phyloP scores from a whole-genome alignment of 2,329 filamentous ascomycete genomes.

The Cephalotrichum gorgonifer region DNA sequence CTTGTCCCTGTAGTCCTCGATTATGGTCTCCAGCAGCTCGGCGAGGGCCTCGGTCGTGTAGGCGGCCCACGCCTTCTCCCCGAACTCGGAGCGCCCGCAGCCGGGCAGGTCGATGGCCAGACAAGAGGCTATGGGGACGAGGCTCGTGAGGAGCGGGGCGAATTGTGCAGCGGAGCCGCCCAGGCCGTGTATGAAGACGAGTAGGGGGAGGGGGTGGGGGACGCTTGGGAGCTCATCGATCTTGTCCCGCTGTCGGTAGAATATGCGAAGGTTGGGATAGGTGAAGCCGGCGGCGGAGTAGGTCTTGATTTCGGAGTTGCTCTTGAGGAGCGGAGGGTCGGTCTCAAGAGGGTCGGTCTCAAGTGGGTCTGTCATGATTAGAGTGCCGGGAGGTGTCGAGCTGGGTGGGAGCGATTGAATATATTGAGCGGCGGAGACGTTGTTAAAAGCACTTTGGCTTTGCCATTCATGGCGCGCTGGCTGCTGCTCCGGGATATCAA shows the following conservation, averaged over 20 bases:
- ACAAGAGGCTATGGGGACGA: constrained; percentile 75
- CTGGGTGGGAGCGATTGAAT: neutral
- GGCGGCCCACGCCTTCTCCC: constrained; percentile 60
- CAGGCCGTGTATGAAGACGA: constrained; percentile 87
- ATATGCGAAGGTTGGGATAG: constrained; percentile 71
- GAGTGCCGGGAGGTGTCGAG: neutral
- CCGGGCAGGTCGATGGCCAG: constrained; percentile 85
- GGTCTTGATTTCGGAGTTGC: constrained; percentile 59
- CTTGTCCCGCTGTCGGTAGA: constrained; percentile 74
- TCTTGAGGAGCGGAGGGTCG: constrained; percentile 71
- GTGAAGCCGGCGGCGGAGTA: constrained; percentile 62
- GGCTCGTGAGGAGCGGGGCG: constrained; percentile 65
- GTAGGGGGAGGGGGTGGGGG: constrained; percentile 65
- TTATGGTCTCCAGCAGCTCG: constrained; percentile 63
- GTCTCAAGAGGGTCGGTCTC: constrained; percentile 33
- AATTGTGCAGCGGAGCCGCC: constrained; percentile 92
- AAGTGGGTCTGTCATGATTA: constrained; percentile 12
- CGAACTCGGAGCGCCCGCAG: constrained; percentile 71
- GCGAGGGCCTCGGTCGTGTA: constrained; percentile 69
- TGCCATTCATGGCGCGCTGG: no score
- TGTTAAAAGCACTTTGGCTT: neutral
- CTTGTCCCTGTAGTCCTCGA: constrained; percentile 61
- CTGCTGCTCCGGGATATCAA: neutral
- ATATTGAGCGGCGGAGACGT: neutral
- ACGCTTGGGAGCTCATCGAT: constrained; percentile 67